phyloP scores from a whole-genome alignment of 2,329 filamentous ascomycete genomes.

The Annulohypoxylon truncatum region DNA sequence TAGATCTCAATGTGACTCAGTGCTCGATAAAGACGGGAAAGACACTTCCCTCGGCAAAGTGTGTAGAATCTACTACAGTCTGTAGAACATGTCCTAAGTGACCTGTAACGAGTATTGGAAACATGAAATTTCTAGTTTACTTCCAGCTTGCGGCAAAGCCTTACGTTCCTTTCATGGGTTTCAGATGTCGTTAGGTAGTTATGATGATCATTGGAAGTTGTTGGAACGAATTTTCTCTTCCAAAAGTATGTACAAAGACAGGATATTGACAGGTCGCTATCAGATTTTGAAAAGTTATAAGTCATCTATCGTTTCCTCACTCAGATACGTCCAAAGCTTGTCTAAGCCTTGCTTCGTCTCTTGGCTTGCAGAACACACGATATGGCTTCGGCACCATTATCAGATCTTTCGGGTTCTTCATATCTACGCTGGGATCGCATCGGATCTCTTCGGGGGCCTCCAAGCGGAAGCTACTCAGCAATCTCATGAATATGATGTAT shows the following conservation, averaged over 20 bases:
- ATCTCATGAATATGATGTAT: conserved; percentile 48
- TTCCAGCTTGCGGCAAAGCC: background rate
- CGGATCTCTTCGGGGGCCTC: conserved; percentile 38
- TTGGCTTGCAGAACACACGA: conserved; percentile 43
- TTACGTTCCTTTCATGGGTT: background rate
- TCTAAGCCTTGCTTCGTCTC: conserved; percentile 37
- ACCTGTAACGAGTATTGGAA: background rate
- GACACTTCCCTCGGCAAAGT: too few species aligned
- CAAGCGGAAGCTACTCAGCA: conserved; percentile 45
- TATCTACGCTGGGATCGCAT: conserved; percentile 46
- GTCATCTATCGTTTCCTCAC: background rate
- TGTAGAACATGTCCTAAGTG: background rate
- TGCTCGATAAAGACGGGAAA: too few species aligned
- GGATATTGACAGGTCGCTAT: background rate
- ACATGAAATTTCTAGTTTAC: background rate
- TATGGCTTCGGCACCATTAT: conserved; percentile 46
- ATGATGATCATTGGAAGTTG: background rate
- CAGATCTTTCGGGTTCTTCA: conserved; percentile 46
- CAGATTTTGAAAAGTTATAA: background rate
- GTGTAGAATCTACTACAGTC: too few species aligned
- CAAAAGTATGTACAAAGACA: background rate
- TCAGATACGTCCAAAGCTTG: conserved; percentile 13
- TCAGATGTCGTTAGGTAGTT: background rate
- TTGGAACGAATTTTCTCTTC: background rate
- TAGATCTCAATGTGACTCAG: too few species aligned